Conservation (phyloP, 495 filamentous ascomycete species). For the Neurospora sp. region DNA sequence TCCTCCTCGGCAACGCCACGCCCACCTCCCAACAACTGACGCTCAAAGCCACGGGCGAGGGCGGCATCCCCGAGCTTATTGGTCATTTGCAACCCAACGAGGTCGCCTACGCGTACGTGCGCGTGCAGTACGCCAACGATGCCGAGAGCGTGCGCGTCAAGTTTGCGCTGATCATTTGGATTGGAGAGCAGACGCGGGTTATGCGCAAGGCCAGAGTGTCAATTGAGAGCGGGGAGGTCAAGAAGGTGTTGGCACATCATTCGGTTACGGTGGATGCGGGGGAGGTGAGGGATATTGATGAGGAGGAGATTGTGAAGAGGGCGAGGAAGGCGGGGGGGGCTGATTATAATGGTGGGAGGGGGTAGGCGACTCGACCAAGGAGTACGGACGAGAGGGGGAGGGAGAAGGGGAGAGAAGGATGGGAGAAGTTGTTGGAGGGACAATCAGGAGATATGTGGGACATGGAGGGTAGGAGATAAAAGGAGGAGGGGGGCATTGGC, state of each 20-base stretch:
- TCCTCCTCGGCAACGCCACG: slow-evolving; percentile 43
- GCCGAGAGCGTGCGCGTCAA: slow-evolving; percentile 49
- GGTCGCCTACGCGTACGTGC: slow-evolving; percentile 48
- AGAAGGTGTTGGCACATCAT: slow-evolving; percentile 44
- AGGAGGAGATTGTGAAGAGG: slow-evolving; percentile 40
- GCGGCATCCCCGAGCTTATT: slow-evolving; percentile 41
- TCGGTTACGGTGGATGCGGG: slow-evolving; percentile 43
- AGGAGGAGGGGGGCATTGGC: background rate
- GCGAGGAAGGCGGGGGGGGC: slow-evolving; percentile 47
- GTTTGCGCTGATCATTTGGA: slow-evolving; percentile 48
- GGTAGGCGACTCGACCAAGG: too few relatives aligned
- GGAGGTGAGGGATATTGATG: slow-evolving; percentile 41
- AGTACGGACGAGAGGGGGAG: too few relatives aligned
- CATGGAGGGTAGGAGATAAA: background rate
- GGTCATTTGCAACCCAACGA: slow-evolving; percentile 34
- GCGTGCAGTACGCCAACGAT: slow-evolving; percentile 51
- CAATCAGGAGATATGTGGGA: too few relatives aligned
- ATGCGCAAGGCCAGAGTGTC: slow-evolving; percentile 52
- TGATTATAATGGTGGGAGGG: slow-evolving; percentile 49
- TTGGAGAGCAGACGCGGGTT: slow-evolving; percentile 43
- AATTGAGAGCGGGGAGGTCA: slow-evolving; percentile 49
- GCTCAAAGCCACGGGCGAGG: slow-evolving; percentile 38
- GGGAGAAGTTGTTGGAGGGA: background rate
- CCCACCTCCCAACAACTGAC: slow-evolving; percentile 35
- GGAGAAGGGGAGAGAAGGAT: background rate